Percentiles rank a stretch among this genome's conserved stretches.
These are phyloP conservation scores for Metahyphopichia silvanorum DNA, from an alignment of 805 yeast genomes.

Conservation along the genomic window DNA sequence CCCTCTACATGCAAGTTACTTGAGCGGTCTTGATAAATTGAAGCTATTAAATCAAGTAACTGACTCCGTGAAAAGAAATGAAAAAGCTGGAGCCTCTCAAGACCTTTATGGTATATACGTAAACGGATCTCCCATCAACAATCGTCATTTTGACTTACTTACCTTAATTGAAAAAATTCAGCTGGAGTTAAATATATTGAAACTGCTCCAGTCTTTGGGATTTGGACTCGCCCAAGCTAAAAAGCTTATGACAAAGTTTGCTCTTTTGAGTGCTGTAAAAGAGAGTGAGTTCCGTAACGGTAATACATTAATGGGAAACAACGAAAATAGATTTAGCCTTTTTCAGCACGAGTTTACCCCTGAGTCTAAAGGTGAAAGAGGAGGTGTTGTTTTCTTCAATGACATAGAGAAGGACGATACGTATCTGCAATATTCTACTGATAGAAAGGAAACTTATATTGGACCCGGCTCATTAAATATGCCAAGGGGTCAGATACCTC, in stretches of 20 bases:
- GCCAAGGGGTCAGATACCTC: conserved; percentile 63
- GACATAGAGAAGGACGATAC: conserved; percentile 64
- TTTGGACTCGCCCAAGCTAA: conserved; percentile 30
- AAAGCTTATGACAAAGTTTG: conserved; percentile 31
- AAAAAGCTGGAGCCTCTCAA: conserved; percentile 32
- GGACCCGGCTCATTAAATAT: conserved; percentile 11
- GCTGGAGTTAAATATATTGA: conserved; percentile 19
- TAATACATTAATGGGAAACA: conserved; percentile 23
- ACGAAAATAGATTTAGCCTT: conserved; percentile 32
- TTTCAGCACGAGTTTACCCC: conserved; percentile 22
- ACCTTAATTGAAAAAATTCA: conserved; percentile 39
- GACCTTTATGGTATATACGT: conserved; percentile 54
- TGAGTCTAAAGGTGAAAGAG: conserved; percentile 9
- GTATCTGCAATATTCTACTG: conserved; percentile 43
- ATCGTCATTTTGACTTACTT: conserved; percentile 40
- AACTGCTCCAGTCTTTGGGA: conserved; percentile 25
- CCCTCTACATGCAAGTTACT: conserved; percentile 48
- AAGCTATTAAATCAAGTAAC: conserved; percentile 18
- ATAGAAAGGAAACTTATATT: conserved; percentile 46
- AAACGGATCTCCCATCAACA: conserved; percentile 65
- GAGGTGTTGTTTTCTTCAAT: conserved; percentile 67
- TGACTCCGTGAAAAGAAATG: conserved; percentile 25
- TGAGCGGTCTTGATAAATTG: conserved; percentile 15
- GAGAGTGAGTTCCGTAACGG: conserved; percentile 34
- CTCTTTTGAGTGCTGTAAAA: conserved; percentile 37